phyloP scores from a whole-genome alignment of 345 rosid genomes.

The Eucalyptus erythrocorys region DNA sequence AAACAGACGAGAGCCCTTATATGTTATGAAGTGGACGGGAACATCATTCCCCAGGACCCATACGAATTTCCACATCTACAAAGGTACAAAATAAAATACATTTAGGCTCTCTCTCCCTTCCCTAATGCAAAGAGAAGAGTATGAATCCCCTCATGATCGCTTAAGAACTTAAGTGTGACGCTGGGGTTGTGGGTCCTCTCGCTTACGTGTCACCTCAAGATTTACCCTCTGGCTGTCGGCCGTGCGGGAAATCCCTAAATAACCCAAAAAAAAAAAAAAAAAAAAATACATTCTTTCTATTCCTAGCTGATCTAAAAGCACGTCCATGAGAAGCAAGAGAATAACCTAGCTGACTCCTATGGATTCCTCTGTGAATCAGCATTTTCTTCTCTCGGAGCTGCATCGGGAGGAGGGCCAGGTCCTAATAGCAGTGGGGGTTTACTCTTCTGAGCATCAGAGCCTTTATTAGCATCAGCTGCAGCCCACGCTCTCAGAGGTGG shows the following conservation, averaged over 20 bases:
- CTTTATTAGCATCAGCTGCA: conserved; percentile 14
- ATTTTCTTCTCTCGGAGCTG: neutral
- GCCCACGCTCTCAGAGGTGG: conserved; percentile 77
- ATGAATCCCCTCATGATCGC: no score
- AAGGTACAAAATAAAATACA: neutral
- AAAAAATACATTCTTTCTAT: neutral
- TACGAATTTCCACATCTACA: neutral
- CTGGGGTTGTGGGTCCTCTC: no score
- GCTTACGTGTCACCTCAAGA: no score
- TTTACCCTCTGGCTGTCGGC: no score
- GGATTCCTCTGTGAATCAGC: neutral
- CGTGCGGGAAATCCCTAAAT: no score
- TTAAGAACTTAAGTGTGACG: no score
- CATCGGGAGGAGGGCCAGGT: conserved; percentile 15
- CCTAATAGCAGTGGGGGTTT: conserved; percentile 61
- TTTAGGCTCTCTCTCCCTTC: no score
- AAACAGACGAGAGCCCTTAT: neutral
- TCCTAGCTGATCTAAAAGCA: neutral
- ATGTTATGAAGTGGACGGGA: neutral
- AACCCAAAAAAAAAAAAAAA: no score
- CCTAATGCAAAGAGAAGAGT: no score
- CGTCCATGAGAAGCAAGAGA: neutral
- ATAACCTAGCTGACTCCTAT: neutral
- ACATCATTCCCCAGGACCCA: neutral
- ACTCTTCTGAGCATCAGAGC: conserved; percentile 21